These are phyloP conservation scores for Aspergillus brasiliensis DNA, from an alignment of 2,329 filamentous ascomycete genomes.

Conservation along the genomic window DNA sequence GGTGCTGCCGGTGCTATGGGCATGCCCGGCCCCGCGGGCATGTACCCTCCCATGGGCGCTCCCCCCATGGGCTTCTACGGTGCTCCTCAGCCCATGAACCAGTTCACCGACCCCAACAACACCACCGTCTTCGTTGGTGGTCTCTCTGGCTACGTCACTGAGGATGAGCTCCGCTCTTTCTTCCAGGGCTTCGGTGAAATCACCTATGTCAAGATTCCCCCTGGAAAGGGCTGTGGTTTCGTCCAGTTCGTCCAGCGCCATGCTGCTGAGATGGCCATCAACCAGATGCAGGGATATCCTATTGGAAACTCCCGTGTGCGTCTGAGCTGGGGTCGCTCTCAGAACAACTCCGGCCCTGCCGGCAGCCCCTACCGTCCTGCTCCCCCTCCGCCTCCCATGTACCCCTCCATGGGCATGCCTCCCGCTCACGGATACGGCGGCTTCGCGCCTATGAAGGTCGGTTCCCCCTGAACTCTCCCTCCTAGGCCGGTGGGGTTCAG, in stretches of 20 bases:
- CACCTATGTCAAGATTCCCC: slow-evolving; percentile 99
- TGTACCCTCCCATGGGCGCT: slow-evolving; percentile 68
- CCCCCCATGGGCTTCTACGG: slow-evolving; percentile 67
- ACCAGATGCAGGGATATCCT: slow-evolving; percentile 99
- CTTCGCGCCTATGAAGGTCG: slow-evolving; percentile 69
- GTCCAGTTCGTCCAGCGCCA: slow-evolving; percentile 99
- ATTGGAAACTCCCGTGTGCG: slow-evolving; percentile 98
- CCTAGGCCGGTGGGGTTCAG: slow-evolving; percentile 20
- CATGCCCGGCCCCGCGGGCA: slow-evolving; percentile 60
- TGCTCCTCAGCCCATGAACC: slow-evolving; percentile 86
- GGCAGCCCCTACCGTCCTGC: slow-evolving; percentile 96
- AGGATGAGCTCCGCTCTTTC: slow-evolving; percentile 99
- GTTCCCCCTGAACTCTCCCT: slow-evolving; percentile 20
- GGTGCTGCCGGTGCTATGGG: slow-evolving; percentile 55
- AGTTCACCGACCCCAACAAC: slow-evolving; percentile 99
- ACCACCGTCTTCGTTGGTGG: slow-evolving; percentile 98
- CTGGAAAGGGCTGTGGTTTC: slow-evolving; percentile 98
- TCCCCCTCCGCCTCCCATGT: slow-evolving; percentile 71
- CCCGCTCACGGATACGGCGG: slow-evolving; percentile 63
- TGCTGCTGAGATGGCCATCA: slow-evolving; percentile 99
- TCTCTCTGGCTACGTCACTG: slow-evolving; percentile 95
- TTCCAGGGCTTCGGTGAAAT: slow-evolving; percentile 99
- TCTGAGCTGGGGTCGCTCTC: slow-evolving; percentile 94
- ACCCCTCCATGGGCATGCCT: slow-evolving; percentile 69
- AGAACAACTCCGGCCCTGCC: slow-evolving; percentile 97